Percentiles rank a stretch among this genome's conserved stretches.
Evolutionary conservation across 202 grass and related monocot species (phyloP).

Genomic region (Dendrocalamus latiflorus): DNA sequence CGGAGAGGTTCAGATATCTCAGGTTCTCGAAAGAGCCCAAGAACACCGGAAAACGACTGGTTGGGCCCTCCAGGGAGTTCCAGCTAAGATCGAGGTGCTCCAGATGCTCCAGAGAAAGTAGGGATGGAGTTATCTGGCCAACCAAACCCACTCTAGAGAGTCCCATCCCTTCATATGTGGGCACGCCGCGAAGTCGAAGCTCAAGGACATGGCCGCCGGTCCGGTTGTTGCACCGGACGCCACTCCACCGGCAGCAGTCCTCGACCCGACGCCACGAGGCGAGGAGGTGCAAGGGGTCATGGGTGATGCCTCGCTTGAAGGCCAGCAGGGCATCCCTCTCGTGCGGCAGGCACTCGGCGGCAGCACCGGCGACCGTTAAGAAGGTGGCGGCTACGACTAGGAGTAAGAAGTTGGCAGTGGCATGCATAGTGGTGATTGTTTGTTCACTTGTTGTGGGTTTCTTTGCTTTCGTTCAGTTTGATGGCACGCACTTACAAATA

Average conservation of each 20-base stretch:
- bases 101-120: conserved; percentile 2
- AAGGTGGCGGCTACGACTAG: too few species aligned
- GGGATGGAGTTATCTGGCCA: background rate
- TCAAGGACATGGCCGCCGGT: background rate
- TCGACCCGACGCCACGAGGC: background rate
- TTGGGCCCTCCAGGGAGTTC: background rate
- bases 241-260: background rate
- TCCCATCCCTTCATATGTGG: too few species aligned
- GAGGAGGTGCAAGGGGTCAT: accelerated
- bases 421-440: too few species aligned
- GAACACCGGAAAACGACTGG: background rate
- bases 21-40: conserved; percentile 11
- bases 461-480: too few species aligned
- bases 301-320: background rate
- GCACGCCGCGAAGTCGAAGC: background rate
- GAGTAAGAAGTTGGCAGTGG: too few species aligned
- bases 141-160: too few species aligned
- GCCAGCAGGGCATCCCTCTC: too few species aligned
- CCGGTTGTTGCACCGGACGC: background rate
- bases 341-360: too few species aligned
- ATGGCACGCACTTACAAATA: too few species aligned
- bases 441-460: too few species aligned
- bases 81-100: conserved; percentile 16
- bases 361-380: too few species aligned
- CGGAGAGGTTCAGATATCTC: conserved; percentile 20